phyloP scores from a whole-genome alignment of 192 early-diverging fungal genomes.

The Dimargaris xerosporica region DNA sequence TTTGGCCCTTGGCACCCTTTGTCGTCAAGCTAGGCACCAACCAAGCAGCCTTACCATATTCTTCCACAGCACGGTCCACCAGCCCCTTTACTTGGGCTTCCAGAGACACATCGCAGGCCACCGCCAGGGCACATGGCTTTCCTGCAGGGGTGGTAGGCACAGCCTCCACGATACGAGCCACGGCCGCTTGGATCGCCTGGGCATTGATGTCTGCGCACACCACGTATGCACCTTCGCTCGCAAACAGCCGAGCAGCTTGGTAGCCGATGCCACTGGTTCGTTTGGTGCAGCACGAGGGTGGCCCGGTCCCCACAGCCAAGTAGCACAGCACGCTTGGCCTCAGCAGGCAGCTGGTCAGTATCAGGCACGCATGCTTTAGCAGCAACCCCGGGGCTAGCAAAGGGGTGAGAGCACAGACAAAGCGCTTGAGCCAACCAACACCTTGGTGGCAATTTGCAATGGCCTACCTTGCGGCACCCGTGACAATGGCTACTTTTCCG shows the following conservation, averaged over 20 bases:
- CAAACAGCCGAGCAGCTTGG: conserved; percentile 58
- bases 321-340: not conserved
- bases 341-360: too few relatives aligned
- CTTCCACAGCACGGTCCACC: conserved; percentile 44
- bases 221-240: conserved; percentile 60
- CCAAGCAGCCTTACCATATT: conserved; percentile 35
- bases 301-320: not conserved
- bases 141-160: conserved; percentile 18
- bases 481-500: conserved; percentile 67
- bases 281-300: not conserved
- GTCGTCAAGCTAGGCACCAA: too few relatives aligned
- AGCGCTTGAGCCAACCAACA: too few relatives aligned
- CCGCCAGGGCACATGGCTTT: conserved; percentile 32
- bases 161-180: conserved; percentile 32
- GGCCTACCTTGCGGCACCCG: conserved; percentile 56
- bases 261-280: conserved; percentile 57
- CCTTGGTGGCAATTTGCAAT: too few relatives aligned
- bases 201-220: conserved; percentile 66
- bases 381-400: too few relatives aligned
- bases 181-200: conserved; percentile 31
- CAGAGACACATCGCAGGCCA: conserved; percentile 55
- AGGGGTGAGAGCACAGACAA: too few relatives aligned
- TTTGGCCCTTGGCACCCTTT: not conserved
- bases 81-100: conserved; percentile 51
- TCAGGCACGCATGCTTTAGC: too few relatives aligned